A percentile compares a stretch with the other conserved stretches of the same genome.
Conservation (phyloP, 192 early-diverging fungal genomes). For the Globomyces pollinis-pini region DNA sequence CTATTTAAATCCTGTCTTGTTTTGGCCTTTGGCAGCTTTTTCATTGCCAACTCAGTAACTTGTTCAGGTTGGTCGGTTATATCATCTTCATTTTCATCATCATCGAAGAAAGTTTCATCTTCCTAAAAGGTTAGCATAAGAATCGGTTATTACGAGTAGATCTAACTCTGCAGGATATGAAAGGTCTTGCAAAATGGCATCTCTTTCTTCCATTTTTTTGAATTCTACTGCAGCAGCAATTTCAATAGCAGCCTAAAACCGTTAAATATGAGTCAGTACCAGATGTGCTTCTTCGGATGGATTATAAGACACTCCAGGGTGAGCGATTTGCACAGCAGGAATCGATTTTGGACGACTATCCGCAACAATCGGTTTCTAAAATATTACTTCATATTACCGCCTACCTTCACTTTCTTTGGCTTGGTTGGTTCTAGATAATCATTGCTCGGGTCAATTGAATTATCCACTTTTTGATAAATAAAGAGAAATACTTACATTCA, state of each 20-base stretch:
- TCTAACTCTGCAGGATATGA: constrained; percentile 43
- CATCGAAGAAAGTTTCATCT: constrained; percentile 35
- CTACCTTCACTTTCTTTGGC: constrained; percentile 33
- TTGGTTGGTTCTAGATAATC: constrained; percentile 40
- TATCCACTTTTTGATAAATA: neutral
- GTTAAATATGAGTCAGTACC: neutral
- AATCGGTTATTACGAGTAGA: too few species aligned
- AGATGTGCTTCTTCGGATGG: constrained; percentile 77
- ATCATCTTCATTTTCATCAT: constrained; percentile 28
- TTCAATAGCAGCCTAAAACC: constrained; percentile 22
- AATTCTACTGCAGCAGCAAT: constrained; percentile 39
- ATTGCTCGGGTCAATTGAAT: constrained; percentile 16
- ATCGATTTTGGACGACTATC: constrained; percentile 24
- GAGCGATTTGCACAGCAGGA: constrained; percentile 65
- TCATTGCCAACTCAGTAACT: neutral
- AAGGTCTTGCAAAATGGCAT: constrained; percentile 25
- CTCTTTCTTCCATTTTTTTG: constrained; percentile 20
- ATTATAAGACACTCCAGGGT: constrained; percentile 88
- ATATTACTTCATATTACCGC: too few species aligned
- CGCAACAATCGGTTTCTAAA: constrained; percentile 40
- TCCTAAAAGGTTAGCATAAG: too few species aligned
- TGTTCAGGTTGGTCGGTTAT: constrained; percentile 20
- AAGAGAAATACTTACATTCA: neutral
- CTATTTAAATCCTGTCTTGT: neutral
- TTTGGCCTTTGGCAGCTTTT: neutral